Evolutionary conservation across 2,329 filamentous ascomycete species (phyloP), one percentile per base, ranked within the genome.

Genomic region (Ascochyta lentis): DNA sequence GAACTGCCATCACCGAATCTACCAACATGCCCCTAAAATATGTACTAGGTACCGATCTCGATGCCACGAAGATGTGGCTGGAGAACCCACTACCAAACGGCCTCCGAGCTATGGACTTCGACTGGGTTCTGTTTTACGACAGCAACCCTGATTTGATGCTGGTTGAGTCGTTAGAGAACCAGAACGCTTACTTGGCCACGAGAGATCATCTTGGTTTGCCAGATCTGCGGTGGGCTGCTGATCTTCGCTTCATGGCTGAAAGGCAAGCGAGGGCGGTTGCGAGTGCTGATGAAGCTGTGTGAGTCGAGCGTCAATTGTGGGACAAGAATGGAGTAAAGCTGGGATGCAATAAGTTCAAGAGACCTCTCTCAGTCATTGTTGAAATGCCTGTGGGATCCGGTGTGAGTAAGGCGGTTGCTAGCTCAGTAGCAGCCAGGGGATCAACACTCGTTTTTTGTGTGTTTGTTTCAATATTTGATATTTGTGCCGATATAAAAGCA

Each of bases 131-230:
- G 3, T 33, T 40, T n/a, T 47, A 42, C 7, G 42, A 53, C 26
- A 42, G 49, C n/a, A 47, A 53, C 12, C 49, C 42, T 2, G 49
- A 53, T 27, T n/a, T 42, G 23, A 31, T 53, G 12, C 23, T 53
- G 3, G 29, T 15, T 5, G 40, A 12, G 10, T 26, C 49, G 5
- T 4, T 27, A 3, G 12, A 31, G 13, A 43, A 42, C 29, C 49
- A 53, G 29, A 53, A 53, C 29, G 42, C 33, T 27, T 47, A 53
- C 6, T 12, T 47, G 43, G 37, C 37, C 6, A 47, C 49, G 7
- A 26, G 49, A 12, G 43, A 47, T 16, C 13, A 7, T 6, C 24
- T 47, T n/a, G 43, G 37, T 0, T 24, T 47, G 16, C 49, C 49
- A 1, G 26, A 15, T 23, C 29, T 53, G 16, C n/a, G 49, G 23